Evolutionary conservation across 2,329 filamentous ascomycete species (phyloP).

Genomic region (Fusarium sp.): DNA sequence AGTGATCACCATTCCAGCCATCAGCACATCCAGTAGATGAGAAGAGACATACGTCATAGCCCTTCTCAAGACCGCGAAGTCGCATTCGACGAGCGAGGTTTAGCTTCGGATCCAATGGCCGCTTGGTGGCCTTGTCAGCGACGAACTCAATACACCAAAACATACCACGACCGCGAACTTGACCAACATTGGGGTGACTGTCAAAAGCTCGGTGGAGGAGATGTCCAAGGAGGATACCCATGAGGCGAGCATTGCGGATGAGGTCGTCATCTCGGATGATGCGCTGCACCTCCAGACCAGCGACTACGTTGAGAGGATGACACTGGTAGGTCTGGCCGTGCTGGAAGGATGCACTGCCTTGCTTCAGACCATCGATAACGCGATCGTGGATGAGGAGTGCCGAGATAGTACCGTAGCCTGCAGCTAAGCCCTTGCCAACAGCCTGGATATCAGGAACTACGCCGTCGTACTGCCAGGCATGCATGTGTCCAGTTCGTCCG

Average conservation of each 20-base stretch:
- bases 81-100: background rate
- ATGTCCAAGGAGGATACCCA: background rate
- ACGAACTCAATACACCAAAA: background rate
- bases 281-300: background rate
- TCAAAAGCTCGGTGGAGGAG: background rate
- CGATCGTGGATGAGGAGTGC: background rate
- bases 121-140: background rate
- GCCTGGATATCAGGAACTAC: background rate
- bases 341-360: background rate
- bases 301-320: background rate
- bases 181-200: background rate
- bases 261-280: background rate
- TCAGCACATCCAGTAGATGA: background rate
- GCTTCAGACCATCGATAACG: background rate
- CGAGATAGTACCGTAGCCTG: background rate
- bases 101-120: background rate
- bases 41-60: background rate
- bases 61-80: background rate
- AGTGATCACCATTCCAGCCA: background rate
- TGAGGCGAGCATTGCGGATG: background rate
- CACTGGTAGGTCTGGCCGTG: background rate
- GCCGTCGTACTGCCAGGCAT: background rate
- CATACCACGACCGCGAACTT: background rate
- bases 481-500: background rate
- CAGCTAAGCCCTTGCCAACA: background rate